Conservation (phyloP, 352 stramenopile species). For the Globisporangium perplexum region DNA sequence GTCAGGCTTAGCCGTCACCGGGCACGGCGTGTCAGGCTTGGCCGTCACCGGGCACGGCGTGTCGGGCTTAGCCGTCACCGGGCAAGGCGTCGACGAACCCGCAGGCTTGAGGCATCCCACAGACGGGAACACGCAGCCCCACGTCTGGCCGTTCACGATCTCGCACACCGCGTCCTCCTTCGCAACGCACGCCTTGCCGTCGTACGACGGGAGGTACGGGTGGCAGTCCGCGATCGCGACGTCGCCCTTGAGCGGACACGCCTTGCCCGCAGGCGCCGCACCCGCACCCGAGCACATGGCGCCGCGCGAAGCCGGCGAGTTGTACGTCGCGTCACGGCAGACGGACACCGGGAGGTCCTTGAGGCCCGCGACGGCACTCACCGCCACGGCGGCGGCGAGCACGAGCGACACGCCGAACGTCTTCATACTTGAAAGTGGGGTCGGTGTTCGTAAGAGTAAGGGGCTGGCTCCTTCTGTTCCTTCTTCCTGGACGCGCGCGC, state of each 20-base stretch:
- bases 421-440: constrained; percentile 24
- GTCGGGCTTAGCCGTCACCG: constrained; percentile 9
- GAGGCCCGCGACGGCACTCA: constrained; percentile 18
- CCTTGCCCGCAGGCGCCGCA: constrained; percentile 17
- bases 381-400: constrained; percentile 20
- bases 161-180: constrained; percentile 23
- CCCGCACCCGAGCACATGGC: constrained; percentile 32
- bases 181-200: constrained; percentile 27
- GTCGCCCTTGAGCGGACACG: constrained; percentile 36
- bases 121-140: constrained; percentile 25
- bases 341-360: constrained; percentile 21
- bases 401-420: constrained; percentile 24
- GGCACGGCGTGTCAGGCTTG: constrained; percentile 13
- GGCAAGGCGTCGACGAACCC: constrained; percentile 15
- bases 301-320: constrained; percentile 20
- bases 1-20: constrained; percentile 11
- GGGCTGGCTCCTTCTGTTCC: not conserved
- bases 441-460: not conserved
- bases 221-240: constrained; percentile 29
- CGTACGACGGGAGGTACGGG: constrained; percentile 27
- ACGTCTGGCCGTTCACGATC: constrained; percentile 21
- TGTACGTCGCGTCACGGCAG: constrained; percentile 43
- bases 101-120: constrained; percentile 15
- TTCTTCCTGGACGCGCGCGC: not conserved
- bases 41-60: constrained; percentile 10